Evolutionary conservation across 177 flowering plant species (phyloP).

Genomic region (Vitis hybrid): DNA sequence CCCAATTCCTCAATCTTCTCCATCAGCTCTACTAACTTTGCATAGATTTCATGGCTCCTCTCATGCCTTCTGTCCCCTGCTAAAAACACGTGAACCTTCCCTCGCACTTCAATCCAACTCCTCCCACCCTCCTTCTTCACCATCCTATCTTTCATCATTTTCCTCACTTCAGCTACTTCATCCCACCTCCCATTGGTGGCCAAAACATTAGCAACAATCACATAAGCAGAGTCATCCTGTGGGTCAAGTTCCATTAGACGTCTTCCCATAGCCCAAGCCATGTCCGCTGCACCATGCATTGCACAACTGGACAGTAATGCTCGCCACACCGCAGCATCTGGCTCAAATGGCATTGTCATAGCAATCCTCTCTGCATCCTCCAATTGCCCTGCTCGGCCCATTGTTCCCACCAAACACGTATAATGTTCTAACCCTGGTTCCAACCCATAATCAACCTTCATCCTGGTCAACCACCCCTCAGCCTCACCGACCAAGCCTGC

Average conservation of each 20-base stretch:
- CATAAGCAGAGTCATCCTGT: constrained; percentile 65
- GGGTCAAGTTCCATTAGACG: constrained; percentile 43
- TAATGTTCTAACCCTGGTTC: constrained; percentile 70
- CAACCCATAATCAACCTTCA: constrained; percentile 45
- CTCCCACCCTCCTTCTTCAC: constrained; percentile 63
- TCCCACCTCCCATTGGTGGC: constrained; percentile 48
- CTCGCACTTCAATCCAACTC: constrained; percentile 78
- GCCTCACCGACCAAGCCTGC: constrained; percentile 47
- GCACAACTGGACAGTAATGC: constrained; percentile 48
- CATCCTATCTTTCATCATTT: constrained; percentile 49
- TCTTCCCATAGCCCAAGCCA: constrained; percentile 39
- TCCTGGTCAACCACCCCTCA: constrained; percentile 46
- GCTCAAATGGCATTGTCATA: constrained; percentile 58
- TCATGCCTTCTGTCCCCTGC: constrained; percentile 58
- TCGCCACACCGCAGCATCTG: constrained; percentile 77
- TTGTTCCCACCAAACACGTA: constrained; percentile 62
- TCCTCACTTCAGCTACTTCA: constrained; percentile 59
- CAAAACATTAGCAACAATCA: constrained; percentile 56
- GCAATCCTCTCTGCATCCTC: constrained; percentile 56
- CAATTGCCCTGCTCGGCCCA: constrained; percentile 58
- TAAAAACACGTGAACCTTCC: constrained; percentile 58
- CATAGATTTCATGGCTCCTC: constrained; percentile 44
- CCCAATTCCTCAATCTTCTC: constrained; percentile 55
- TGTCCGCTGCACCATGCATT: constrained; percentile 31
- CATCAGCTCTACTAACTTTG: constrained; percentile 54